Evolutionary conservation across 108 stramenopile genomes (phyloP).

Genomic region (Epipyxis sp.): DNA sequence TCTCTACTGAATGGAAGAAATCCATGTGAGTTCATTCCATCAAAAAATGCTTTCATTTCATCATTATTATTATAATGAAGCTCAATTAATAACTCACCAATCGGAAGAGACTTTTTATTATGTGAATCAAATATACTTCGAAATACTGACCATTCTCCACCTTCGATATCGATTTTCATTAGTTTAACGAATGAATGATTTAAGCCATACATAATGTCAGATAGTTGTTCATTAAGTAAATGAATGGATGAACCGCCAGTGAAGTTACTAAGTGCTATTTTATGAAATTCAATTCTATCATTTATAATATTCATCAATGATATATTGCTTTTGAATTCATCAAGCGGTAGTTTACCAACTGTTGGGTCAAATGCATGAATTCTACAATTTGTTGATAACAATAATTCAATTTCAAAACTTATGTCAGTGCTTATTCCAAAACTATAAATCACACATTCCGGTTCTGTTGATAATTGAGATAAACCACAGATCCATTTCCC

Average conservation of each 20-base stretch:
- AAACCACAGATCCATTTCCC: constrained; percentile 41
- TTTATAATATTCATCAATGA: not conserved
- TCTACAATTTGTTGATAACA: not conserved
- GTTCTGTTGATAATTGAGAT: not conserved
- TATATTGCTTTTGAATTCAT: not conserved
- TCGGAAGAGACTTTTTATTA: not conserved
- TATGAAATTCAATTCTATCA: constrained; percentile 32
- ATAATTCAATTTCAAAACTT: constrained; percentile 30
- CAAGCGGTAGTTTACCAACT: constrained; percentile 19
- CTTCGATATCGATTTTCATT: constrained; percentile 36
- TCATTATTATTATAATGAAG: constrained; percentile 24
- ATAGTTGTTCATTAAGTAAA: not conserved
- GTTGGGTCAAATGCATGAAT: constrained; percentile 38
- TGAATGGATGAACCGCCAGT: constrained; percentile 4
- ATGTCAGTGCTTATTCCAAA: constrained; percentile 35
- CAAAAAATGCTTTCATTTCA: constrained; percentile 26
- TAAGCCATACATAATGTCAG: constrained; percentile 20
- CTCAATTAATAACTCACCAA: constrained; percentile 38
- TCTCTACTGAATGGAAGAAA: constrained; percentile 33
- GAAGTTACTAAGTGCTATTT: constrained; percentile 15
- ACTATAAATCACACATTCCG: constrained; percentile 33
- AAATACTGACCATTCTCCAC: constrained; percentile 35
- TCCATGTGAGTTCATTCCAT: not conserved
- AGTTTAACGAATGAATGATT: constrained; percentile 29
- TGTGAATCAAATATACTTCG: not conserved